Evolutionary conservation across 768 basidiomycete species (phyloP).

Genomic region (Lentinula sp.): DNA sequence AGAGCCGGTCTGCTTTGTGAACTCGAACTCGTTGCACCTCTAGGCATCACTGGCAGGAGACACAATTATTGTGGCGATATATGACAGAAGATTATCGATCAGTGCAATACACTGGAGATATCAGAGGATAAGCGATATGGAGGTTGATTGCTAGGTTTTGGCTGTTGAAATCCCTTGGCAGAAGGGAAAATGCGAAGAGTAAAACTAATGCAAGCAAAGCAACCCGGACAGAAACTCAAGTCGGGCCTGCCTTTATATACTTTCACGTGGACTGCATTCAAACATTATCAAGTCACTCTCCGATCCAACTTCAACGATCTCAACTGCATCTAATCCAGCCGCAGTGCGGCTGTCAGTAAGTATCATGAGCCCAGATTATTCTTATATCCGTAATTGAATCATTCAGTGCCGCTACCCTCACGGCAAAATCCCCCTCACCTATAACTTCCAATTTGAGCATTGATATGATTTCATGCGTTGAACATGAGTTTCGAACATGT

Average conservation of each 20-base stretch:
- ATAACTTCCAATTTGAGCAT: too few species aligned
- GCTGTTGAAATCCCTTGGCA: neutral
- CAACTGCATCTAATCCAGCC: neutral
- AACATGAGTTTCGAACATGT: too few species aligned
- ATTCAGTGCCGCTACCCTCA: too few species aligned
- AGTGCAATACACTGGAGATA: neutral
- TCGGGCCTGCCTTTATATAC: neutral
- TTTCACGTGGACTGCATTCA: neutral
- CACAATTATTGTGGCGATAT: neutral
- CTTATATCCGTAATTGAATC: too few species aligned
- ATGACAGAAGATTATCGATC: neutral
- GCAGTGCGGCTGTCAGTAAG: neutral
- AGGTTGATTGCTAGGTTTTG: neutral
- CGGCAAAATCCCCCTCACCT: too few species aligned
- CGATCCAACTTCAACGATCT: neutral
- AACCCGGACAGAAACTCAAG: neutral
- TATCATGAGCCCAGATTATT: neutral
- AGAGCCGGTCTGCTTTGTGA: conserved; percentile 51
- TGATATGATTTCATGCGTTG: too few species aligned
- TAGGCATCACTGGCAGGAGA: conserved; percentile 51
- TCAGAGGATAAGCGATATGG: neutral
- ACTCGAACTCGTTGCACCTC: conserved; percentile 33
- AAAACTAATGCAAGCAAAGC: neutral
- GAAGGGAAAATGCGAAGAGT: neutral
- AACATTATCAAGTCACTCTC: neutral